Conservation (phyloP, 805 yeast genomes). For the Saccharomyces kudriavzevii region DNA sequence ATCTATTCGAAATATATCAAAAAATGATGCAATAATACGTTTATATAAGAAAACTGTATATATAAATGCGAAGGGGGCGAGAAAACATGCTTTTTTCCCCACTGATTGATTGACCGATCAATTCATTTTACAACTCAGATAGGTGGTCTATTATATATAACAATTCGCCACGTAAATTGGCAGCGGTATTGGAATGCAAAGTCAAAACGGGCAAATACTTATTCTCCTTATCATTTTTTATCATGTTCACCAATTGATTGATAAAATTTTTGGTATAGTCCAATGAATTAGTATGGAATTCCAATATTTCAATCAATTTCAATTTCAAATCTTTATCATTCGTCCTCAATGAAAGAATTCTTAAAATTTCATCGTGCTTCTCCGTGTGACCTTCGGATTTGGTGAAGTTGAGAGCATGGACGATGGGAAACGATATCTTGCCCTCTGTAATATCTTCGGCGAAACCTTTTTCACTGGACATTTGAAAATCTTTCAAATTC, state of each 20-base stretch:
- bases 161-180: neutral
- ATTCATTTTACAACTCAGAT: neutral
- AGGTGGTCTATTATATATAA: neutral
- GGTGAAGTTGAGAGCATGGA: slow-evolving; percentile 46
- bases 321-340: slow-evolving; percentile 41
- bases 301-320: slow-evolving; percentile 43
- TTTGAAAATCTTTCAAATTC: slow-evolving; percentile 44
- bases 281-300: slow-evolving; percentile 25
- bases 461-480: slow-evolving; percentile 60
- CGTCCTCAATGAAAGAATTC: slow-evolving; percentile 48
- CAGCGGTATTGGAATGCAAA: neutral
- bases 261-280: slow-evolving; percentile 18
- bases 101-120: neutral
- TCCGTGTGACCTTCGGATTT: slow-evolving; percentile 14
- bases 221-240: slow-evolving; percentile 8
- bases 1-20: slow-evolving; percentile 27
- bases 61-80: neutral
- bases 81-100: neutral
- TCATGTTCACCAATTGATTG: slow-evolving; percentile 13
- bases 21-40: slow-evolving; percentile 6
- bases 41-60: neutral
- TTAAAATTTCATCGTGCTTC: slow-evolving; percentile 35
- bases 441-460: slow-evolving; percentile 89
- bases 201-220: slow-evolving; percentile 15
- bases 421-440: slow-evolving; percentile 76